Percentiles rank a stretch among this genome's conserved stretches.
These are phyloP conservation scores for Blastobotrys petasosporus DNA, from an alignment of 1,139 yeast genomes.

Conservation along the genomic window DNA sequence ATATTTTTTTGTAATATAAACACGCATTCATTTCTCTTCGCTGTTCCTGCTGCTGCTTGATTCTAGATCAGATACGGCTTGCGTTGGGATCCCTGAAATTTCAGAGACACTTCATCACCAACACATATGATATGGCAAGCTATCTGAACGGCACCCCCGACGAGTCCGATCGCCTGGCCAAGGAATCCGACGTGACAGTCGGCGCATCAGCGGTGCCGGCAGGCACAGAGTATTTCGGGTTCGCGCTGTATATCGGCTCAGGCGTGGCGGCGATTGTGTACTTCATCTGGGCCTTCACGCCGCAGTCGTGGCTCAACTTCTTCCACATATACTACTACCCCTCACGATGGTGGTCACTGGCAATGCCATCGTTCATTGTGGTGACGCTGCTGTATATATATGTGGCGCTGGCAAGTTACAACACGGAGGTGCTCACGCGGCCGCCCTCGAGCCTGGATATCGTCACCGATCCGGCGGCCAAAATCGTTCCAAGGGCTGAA, in stretches of 20 bases:
- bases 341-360: conserved; percentile 81
- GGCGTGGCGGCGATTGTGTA: conserved; percentile 48
- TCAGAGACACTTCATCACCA: too few species aligned
- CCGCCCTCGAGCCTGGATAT: conserved; percentile 53
- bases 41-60: too few species aligned
- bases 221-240: conserved; percentile 76
- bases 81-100: too few species aligned
- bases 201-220: conserved; percentile 57
- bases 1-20: conserved; percentile 16
- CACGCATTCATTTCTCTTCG: too few species aligned
- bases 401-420: conserved; percentile 62
- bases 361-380: conserved; percentile 63
- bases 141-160: neutral
- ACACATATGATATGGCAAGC: too few species aligned
- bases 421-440: conserved; percentile 64
- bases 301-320: conserved; percentile 46
- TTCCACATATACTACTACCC: conserved; percentile 70
- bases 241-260: conserved; percentile 64
- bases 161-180: conserved; percentile 40
- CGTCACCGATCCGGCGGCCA: conserved; percentile 63
- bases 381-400: conserved; percentile 68
- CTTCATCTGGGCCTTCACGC: conserved; percentile 65
- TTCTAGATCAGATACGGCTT: too few species aligned
- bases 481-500: conserved; percentile 36
- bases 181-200: conserved; percentile 71